Evolutionary conservation across 2,329 filamentous ascomycete genomes (phyloP).

Genomic region (Alternaria arbusti): DNA sequence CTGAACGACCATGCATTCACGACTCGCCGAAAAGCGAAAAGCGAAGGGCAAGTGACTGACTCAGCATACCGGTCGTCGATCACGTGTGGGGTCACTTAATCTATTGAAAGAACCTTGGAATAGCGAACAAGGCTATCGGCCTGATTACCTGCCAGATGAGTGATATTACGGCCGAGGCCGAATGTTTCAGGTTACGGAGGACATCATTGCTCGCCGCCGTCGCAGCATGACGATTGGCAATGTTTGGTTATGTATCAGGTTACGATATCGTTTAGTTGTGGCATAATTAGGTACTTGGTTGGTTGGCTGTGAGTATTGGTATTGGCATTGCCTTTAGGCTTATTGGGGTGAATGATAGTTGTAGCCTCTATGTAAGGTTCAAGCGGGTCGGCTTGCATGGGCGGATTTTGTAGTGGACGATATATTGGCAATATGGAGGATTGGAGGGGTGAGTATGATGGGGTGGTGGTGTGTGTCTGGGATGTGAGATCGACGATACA

Average conservation of each 20-base stretch:
- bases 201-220: no score
- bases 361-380: not conserved
- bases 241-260: not conserved
- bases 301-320: not conserved
- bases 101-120: not conserved
- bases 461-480: not conserved
- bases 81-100: not conserved
- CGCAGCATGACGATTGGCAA: no score
- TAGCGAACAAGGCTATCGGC: not conserved
- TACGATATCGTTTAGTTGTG: not conserved
- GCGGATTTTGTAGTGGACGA: not conserved
- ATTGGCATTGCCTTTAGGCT: not conserved
- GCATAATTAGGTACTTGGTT: no score
- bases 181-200: not conserved
- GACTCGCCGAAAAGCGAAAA: not conserved
- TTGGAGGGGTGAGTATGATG: not conserved
- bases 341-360: not conserved
- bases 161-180: not conserved
- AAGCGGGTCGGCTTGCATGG: not conserved
- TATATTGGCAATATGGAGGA: slow-evolving; percentile 14
- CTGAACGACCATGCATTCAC: not conserved
- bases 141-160: not conserved
- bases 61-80: not conserved
- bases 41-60: no score
- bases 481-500: not conserved